phyloP scores from a whole-genome alignment of 768 basidiomycete species.

The Boletus sp. region DNA sequence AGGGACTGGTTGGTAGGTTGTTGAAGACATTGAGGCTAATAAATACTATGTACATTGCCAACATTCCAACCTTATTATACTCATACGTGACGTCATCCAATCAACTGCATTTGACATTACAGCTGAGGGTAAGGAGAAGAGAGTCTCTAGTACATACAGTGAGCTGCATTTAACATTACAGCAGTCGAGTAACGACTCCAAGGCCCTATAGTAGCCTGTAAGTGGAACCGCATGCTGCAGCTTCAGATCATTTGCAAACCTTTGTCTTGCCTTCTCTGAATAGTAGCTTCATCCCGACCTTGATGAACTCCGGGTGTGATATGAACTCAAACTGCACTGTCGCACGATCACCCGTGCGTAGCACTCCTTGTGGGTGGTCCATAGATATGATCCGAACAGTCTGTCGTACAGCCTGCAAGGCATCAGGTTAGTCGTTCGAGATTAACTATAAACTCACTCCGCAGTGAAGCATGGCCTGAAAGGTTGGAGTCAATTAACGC shows the following conservation, averaged over 20 bases:
- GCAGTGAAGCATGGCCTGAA: conserved; percentile 88
- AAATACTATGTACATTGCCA: conserved; percentile 2
- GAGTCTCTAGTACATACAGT: too few species aligned
- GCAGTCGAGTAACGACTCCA: conserved; percentile 68
- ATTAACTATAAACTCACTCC: conserved; percentile 49
- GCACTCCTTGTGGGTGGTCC: conserved; percentile 84
- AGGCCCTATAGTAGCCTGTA: conserved; percentile 51
- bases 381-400: conserved; percentile 89
- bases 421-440: conserved; percentile 2
- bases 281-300: conserved; percentile 89
- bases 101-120: background rate
- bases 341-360: conserved; percentile 93
- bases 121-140: background rate
- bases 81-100: conserved; percentile 17
- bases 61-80: conserved; percentile 19
- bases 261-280: conserved; percentile 97
- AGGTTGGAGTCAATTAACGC: background rate
- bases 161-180: conserved; percentile 36
- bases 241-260: conserved; percentile 39
- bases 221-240: conserved; percentile 2
- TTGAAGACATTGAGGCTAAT: conserved; percentile 23
- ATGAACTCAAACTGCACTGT: conserved; percentile 96
- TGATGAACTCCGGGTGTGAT: conserved; percentile 86
- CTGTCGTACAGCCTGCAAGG: conserved; percentile 77
- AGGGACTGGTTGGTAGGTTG: conserved; percentile 18